phyloP scores from a whole-genome alignment of 257 asterid species.

The Solanum piurae region DNA sequence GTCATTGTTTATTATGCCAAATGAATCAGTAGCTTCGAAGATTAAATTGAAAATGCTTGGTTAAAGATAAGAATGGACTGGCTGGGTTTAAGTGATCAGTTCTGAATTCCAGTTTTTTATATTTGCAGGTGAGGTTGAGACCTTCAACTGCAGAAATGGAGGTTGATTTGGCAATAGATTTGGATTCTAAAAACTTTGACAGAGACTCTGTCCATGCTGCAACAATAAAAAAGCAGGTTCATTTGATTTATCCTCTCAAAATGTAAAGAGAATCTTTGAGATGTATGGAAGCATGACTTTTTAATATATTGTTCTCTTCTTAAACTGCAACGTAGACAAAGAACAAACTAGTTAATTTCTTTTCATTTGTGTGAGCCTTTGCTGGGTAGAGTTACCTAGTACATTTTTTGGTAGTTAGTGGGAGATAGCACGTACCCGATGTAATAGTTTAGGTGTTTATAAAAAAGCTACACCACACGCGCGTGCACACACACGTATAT shows the following conservation, averaged over 20 bases:
- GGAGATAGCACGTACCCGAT: neutral
- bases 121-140: slow-evolving; percentile 68
- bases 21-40: neutral
- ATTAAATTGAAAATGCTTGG: neutral
- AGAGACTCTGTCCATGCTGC: slow-evolving; percentile 23
- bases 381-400: neutral
- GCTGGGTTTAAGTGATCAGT: neutral
- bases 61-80: neutral
- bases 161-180: slow-evolving; percentile 63
- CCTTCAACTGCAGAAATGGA: slow-evolving; percentile 48
- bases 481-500: neutral
- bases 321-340: neutral
- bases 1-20: neutral
- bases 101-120: neutral
- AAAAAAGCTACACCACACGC: neutral
- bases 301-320: neutral
- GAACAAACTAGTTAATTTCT: neutral
- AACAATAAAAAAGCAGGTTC: slow-evolving; percentile 52
- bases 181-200: slow-evolving; percentile 57
- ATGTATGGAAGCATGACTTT: neutral
- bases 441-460: neutral
- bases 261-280: neutral
- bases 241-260: neutral
- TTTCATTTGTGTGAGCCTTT: neutral
- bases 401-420: neutral